Evolutionary conservation across 768 basidiomycete genomes (phyloP).

Genomic region (Agrocybe pediades): DNA sequence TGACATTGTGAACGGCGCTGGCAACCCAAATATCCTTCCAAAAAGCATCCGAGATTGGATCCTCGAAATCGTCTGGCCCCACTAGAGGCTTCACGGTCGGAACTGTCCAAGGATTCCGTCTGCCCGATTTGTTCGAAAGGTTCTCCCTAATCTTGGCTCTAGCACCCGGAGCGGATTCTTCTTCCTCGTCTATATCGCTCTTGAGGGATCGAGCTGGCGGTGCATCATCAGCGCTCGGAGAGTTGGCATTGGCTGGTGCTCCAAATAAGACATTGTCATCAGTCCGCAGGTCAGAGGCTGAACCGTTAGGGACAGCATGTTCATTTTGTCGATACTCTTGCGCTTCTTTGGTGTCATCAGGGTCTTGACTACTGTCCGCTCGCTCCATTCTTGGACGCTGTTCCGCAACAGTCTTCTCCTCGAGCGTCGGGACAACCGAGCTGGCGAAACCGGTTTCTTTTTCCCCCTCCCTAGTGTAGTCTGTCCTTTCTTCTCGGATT

Average conservation of each 20-base stretch:
- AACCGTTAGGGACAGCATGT: conserved; percentile 7
- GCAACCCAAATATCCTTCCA: conserved; percentile 92
- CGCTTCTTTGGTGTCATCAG: conserved; percentile 10
- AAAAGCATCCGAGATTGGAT: conserved; percentile 85
- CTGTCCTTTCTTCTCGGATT: conserved; percentile 52
- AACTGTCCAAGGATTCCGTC: conserved; percentile 56
- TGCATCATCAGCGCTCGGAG: conserved; percentile 42
- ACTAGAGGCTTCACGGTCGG: conserved; percentile 71
- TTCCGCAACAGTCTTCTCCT: conserved; percentile 65
- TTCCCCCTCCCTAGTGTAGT: conserved; percentile 52
- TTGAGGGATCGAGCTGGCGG: conserved; percentile 49
- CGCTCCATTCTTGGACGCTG: conserved; percentile 38
- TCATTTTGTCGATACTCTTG: conserved; percentile 1
- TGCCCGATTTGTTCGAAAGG: conserved; percentile 49
- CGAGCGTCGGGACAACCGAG: conserved; percentile 66
- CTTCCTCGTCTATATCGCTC: conserved; percentile 44
- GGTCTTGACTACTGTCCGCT: conserved; percentile 7
- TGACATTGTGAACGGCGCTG: conserved; percentile 85
- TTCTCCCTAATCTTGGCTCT: conserved; percentile 58
- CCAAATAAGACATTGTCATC: conserved; percentile 50
- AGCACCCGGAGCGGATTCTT: conserved; percentile 49
- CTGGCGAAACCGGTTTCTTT: conserved; percentile 59
- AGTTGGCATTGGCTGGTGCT: conserved; percentile 53
- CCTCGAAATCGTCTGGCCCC: conserved; percentile 79
- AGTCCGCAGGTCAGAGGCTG: conserved; percentile 32